Evolutionary conservation across 331 rosid species (phyloP), one percentile per base, ranked within the genome.

Genomic region (Dryas integrifolia): DNA sequence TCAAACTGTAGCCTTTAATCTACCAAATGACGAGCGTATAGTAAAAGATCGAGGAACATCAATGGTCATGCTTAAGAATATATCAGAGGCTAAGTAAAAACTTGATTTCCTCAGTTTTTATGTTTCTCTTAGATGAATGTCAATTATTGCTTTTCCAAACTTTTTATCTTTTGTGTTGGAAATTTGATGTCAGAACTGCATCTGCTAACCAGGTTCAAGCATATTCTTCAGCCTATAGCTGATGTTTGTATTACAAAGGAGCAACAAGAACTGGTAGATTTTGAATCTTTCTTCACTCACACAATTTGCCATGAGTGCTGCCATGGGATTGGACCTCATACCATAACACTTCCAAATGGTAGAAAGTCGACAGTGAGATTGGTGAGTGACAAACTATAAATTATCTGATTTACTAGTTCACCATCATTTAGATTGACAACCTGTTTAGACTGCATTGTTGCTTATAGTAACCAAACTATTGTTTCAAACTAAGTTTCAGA

Each of bases 281-380:
- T 94, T 85, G 92, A 89, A 5, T 94, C 98, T 4, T 94, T 91
- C 87, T 94, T 94, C 76, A 91, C 98, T 70, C 96, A 89, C 77
- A 88, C 96, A 67, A 87, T 91, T 83, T 94, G 96, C 85, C 98
- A 94, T 21, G 98, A 94, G 84, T 94, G 98, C 86, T 91, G 97
- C 89, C 98, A 94, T 69, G 98, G 98, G 78, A 94, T 94, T 65
- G 96, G 98, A 78, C 98, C 98, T 71, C 97, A 91, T 85, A 77
- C 84, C 73, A 94, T 94, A 74, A 82, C 79, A 70, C 97, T 94
- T 86, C 98, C 98, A 61, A 84, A 84, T 85, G 98, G 98, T 69
- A 82, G 81, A 69, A 72, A 78, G 70, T 94, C 97, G 72, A 94
- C 98, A 57, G 97, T 94, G 69, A 84, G 98, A 91, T 75, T 89